These are phyloP conservation scores for Kluyveromyces sp. DNA, from an alignment of 1,139 yeast species.

Conservation along the genomic window DNA sequence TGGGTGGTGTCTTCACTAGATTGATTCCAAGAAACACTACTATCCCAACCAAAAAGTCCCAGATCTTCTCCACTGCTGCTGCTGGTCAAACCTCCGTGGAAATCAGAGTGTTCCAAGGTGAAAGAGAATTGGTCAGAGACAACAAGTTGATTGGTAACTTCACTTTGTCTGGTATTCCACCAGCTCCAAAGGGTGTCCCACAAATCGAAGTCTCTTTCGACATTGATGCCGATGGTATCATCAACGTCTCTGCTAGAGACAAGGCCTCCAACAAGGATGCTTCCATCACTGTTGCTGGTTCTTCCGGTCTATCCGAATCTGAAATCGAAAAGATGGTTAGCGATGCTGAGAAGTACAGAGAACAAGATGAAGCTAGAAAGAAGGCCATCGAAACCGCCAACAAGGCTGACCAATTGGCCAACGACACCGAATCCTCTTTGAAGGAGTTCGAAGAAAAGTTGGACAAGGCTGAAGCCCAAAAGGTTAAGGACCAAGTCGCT, in stretches of 20 bases:
- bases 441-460: slow-evolving; percentile 92
- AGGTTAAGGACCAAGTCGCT: slow-evolving; percentile 69
- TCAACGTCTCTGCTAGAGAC: slow-evolving; percentile 97
- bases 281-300: slow-evolving; percentile 97
- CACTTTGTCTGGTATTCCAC: slow-evolving; percentile 92
- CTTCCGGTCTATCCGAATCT: slow-evolving; percentile 91
- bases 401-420: slow-evolving; percentile 95
- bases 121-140: slow-evolving; percentile 97
- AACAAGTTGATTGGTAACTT: slow-evolving; percentile 98
- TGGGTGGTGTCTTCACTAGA: slow-evolving; percentile 98
- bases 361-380: slow-evolving; percentile 90
- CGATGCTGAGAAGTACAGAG: slow-evolving; percentile 97
- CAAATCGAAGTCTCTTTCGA: slow-evolving; percentile 98
- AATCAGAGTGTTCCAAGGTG: slow-evolving; percentile 99
- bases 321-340: slow-evolving; percentile 98
- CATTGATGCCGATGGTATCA: slow-evolving; percentile 89
- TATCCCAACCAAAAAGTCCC: slow-evolving; percentile 95
- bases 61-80: slow-evolving; percentile 96
- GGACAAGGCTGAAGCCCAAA: slow-evolving; percentile 67
- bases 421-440: slow-evolving; percentile 91
- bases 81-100: slow-evolving; percentile 99
- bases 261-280: slow-evolving; percentile 98
- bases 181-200: slow-evolving; percentile 99
- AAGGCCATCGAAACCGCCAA: slow-evolving; percentile 92
- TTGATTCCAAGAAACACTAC: slow-evolving; percentile 97